Conservation (phyloP, 495 filamentous ascomycete genomes). For the Niebla homalea region DNA sequence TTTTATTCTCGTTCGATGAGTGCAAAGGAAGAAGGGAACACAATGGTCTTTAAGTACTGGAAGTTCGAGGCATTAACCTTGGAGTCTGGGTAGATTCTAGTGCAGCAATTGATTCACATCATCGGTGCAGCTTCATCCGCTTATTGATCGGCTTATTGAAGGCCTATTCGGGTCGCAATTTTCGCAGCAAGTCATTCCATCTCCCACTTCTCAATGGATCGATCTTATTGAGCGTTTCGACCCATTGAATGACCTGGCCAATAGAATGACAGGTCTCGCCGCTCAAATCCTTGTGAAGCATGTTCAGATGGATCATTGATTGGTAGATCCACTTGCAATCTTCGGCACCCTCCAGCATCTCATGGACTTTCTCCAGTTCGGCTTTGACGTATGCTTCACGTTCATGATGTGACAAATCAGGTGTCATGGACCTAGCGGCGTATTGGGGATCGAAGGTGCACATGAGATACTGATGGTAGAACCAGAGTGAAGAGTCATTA, state of each 20-base stretch:
- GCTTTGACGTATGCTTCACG: slow-evolving; percentile 50
- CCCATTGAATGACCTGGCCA: slow-evolving; percentile 42
- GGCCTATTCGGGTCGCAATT: too few species aligned
- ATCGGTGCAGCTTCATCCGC: too few species aligned
- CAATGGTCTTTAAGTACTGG: too few species aligned
- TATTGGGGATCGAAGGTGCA: slow-evolving; percentile 41
- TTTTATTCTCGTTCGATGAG: too few species aligned
- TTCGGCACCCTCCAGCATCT: slow-evolving; percentile 60
- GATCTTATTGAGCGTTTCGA: slow-evolving; percentile 46
- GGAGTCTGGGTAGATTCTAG: too few species aligned
- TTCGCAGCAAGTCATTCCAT: slow-evolving; percentile 5
- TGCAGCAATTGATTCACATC: too few species aligned
- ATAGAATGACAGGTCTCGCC: slow-evolving; percentile 13
- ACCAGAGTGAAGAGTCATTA: slow-evolving; percentile 89
- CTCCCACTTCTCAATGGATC: slow-evolving; percentile 49
- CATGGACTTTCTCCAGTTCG: slow-evolving; percentile 56
- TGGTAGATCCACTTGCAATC: slow-evolving; percentile 74
- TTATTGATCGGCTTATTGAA: too few species aligned
- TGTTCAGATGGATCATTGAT: slow-evolving; percentile 49
- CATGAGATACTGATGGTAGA: slow-evolving; percentile 81
- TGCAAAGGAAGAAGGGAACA: too few species aligned
- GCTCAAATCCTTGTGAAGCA: slow-evolving; percentile 32
- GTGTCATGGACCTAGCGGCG: slow-evolving; percentile 41
- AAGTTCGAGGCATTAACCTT: too few species aligned
- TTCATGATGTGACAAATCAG: slow-evolving; percentile 46